Conservation (phyloP, 2,329 filamentous ascomycete genomes). For the Daldinia sp. region DNA sequence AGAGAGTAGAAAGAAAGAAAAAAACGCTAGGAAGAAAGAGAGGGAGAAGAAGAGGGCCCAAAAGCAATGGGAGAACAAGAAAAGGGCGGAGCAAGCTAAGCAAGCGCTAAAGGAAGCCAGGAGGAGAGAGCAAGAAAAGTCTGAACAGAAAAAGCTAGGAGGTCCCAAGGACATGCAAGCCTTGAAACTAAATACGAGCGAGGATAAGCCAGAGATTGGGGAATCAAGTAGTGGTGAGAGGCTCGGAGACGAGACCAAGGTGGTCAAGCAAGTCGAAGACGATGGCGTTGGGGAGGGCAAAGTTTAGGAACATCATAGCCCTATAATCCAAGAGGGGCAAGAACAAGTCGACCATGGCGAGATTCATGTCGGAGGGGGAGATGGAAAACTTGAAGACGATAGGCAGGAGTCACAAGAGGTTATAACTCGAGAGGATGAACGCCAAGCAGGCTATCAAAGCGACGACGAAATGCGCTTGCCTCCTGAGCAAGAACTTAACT, state of each 20-base stretch:
- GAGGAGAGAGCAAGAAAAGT: constrained; percentile 23
- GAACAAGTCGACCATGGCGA: background rate
- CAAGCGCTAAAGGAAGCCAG: constrained; percentile 23
- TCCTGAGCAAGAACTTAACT: background rate
- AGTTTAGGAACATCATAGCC: background rate
- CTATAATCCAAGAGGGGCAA: background rate
- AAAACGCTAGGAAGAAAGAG: constrained; percentile 9
- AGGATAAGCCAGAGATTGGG: background rate
- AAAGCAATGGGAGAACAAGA: constrained; percentile 18
- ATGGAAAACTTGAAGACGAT: background rate
- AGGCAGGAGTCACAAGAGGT: background rate
- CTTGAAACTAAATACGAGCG: background rate
- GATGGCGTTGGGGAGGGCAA: background rate
- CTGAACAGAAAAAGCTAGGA: constrained; percentile 3
- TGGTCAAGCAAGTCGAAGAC: background rate
- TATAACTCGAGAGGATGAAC: background rate
- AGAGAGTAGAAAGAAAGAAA: constrained; percentile 12
- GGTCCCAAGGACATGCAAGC: background rate
- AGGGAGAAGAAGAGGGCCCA: constrained; percentile 17
- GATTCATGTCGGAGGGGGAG: background rate
- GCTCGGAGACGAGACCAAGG: background rate
- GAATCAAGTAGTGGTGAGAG: background rate
- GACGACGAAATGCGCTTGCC: background rate
- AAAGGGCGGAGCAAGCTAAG: constrained; percentile 15
- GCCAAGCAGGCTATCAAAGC: background rate